Base-by-base conservation (phyloP, 176 grass and related monocot species). In the Alopecurus myosuroides region DNA sequence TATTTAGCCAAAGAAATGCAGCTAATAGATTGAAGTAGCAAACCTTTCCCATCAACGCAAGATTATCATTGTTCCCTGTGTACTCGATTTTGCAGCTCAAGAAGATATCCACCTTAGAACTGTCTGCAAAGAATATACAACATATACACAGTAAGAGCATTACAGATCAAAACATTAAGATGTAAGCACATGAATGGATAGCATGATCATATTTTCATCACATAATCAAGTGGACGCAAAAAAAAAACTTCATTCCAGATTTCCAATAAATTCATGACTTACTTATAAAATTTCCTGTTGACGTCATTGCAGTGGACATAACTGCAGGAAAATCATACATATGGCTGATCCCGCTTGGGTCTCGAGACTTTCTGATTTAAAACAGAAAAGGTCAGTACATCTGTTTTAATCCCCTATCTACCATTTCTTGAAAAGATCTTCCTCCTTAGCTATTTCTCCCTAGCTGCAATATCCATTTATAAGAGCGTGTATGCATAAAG, bases 391-490 rank as follows among this genome's bases (percentile, higher is more conserved):
- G 85, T 86, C 77, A 90, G 75, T 9, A 3, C 52, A 80, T 82
- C 65, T 76, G 88, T 48, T 75, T 39, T 35, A 97, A 73, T 64
- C 85, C 88, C 49, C 55, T 91, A 77, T 87, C 77, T 23, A 82
- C 58, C 94, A 97, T 97, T 92, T 94, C 87, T 60, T 94, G 68
- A 52, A 90, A 58, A 94, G 77, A 51, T 44, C 51, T 84, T 90
- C 80, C 79, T 88, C 89, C 57, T 92, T 92, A 31, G 67, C 41
- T 82, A 86, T 86, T 82, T 97, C 82, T 40, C 92, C 92, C 13
- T 75, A 68, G 79, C 85, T 89, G 88, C 85, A 92, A 56, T 97
- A 94, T 34, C 94, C 94, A 82, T 81, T 79, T 84, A 97, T 86
- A 74, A 94, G 88, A 80, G 86, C 46, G 77, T 94, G 80, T 97